Conservation (phyloP, 768 basidiomycete genomes). For the Mycena chlorophos region DNA sequence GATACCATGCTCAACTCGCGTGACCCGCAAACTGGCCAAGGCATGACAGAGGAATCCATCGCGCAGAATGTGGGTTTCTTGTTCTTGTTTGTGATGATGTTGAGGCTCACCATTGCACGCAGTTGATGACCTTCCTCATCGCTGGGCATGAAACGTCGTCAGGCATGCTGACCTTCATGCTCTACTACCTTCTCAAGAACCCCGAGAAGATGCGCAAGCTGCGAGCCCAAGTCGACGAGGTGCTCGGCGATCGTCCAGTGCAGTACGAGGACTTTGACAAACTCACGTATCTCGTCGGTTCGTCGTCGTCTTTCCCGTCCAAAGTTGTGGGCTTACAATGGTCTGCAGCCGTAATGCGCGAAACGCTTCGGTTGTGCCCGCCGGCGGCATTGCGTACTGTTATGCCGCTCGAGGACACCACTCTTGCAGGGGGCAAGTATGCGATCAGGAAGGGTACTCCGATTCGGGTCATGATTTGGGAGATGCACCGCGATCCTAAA, state of each 20-base stretch:
- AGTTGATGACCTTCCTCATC: constrained; percentile 52
- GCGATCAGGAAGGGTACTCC: constrained; percentile 32
- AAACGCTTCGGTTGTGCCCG: constrained; percentile 40
- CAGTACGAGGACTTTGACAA: constrained; percentile 42
- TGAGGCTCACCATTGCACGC: not conserved
- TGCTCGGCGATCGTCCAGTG: constrained; percentile 41
- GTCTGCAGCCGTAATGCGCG: constrained; percentile 39
- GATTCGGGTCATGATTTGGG: constrained; percentile 30
- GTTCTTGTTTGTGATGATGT: not conserved
- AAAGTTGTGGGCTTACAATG: too few species aligned
- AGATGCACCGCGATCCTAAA: constrained; percentile 39
- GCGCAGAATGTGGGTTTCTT: constrained; percentile 37
- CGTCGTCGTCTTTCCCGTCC: not conserved
- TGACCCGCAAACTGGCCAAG: constrained; percentile 46
- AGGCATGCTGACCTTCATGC: constrained; percentile 41
- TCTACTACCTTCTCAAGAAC: constrained; percentile 46
- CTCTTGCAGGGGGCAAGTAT: constrained; percentile 42
- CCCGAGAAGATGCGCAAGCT: constrained; percentile 46
- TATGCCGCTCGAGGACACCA: constrained; percentile 37
- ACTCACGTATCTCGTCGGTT: constrained; percentile 44
- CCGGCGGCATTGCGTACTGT: constrained; percentile 39
- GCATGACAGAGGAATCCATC: constrained; percentile 43
- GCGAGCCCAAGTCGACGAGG: constrained; percentile 47
- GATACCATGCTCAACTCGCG: constrained; percentile 45
- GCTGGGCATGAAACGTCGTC: constrained; percentile 38